phyloP scores from a whole-genome alignment of 73 alveolate species.

The Paramecium caudatum region DNA sequence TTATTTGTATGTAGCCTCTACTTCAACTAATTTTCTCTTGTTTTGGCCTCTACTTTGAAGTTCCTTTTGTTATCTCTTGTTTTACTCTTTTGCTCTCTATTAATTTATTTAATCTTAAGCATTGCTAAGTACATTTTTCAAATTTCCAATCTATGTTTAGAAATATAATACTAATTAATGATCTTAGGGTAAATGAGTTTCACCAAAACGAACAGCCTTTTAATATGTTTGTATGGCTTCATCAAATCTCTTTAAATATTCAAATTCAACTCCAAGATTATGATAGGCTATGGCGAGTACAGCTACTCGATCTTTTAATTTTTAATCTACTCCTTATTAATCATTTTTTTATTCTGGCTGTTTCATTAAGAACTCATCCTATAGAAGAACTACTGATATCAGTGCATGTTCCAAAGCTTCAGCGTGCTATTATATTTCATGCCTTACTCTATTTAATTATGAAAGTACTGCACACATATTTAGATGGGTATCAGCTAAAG shows the following conservation, averaged over 20 bases:
- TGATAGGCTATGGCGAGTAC: conserved; percentile 91
- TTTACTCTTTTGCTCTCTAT: conserved; percentile 60
- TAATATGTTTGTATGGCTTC: conserved; percentile 83
- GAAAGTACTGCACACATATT: conserved; percentile 90
- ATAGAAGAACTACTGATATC: conserved; percentile 69
- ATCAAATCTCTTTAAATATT: conserved; percentile 82
- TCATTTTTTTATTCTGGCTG: conserved; percentile 45
- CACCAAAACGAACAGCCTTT: conserved; percentile 84
- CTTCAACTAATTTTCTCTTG: conserved; percentile 40
- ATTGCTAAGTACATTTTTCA: conserved; percentile 70
- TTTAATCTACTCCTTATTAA: conserved; percentile 71
- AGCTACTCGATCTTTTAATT: conserved; percentile 86
- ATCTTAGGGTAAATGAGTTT: conserved; percentile 76
- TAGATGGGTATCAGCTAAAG: conserved; percentile 90
- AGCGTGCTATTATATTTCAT: conserved; percentile 78
- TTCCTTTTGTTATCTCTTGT: conserved; percentile 67
- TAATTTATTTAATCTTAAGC: conserved; percentile 71
- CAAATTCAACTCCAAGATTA: conserved; percentile 91
- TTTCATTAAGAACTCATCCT: conserved; percentile 78
- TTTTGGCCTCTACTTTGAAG: conserved; percentile 4
- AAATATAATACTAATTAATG: conserved; percentile 66
- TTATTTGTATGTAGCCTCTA: background rate
- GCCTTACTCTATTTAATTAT: conserved; percentile 75
- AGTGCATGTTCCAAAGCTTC: conserved; percentile 88
- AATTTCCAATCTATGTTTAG: conserved; percentile 71